Conservation (phyloP, 1,284 basidiomycete genomes). For the Heterobasidion irregulare region DNA sequence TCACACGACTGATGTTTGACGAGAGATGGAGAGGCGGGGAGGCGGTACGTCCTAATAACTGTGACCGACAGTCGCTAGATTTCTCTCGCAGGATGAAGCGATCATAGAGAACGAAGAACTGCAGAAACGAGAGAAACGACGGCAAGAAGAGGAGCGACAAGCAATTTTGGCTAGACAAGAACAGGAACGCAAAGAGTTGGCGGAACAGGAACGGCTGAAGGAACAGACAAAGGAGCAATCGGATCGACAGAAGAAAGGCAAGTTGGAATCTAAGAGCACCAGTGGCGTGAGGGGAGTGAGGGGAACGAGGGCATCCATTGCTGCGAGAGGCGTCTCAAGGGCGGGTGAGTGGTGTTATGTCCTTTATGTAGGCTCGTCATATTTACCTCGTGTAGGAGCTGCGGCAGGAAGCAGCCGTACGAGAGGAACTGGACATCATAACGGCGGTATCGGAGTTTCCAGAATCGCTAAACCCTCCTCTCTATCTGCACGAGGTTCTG, state of each 20-base stretch:
- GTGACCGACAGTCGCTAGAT: background rate
- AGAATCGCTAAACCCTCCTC: too few relatives aligned
- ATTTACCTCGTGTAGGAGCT: too few relatives aligned
- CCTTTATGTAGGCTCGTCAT: too few relatives aligned
- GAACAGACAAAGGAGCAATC: conserved; percentile 33
- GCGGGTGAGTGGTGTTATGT: background rate
- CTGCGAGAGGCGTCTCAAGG: background rate
- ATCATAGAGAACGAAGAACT: conserved; percentile 45
- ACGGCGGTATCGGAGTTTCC: too few relatives aligned
- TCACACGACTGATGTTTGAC: conserved; percentile 60
- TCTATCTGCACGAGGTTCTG: too few relatives aligned
- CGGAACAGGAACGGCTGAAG: conserved; percentile 41
- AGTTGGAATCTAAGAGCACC: conserved; percentile 15
- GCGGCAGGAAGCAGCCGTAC: too few relatives aligned
- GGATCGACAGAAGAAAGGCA: conserved; percentile 16
- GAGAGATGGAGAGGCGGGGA: conserved; percentile 67
- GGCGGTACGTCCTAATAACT: conserved; percentile 33
- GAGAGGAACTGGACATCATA: too few relatives aligned
- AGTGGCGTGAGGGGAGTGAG: conserved; percentile 29
- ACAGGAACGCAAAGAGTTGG: conserved; percentile 36
- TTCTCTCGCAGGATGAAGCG: background rate
- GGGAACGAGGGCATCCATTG: conserved; percentile 28
- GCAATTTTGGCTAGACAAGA: conserved; percentile 38
- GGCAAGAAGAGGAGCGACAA: conserved; percentile 42
- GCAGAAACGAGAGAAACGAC: conserved; percentile 39